Base-by-base conservation (phyloP, 345 rosid species). In the Draba incana region DNA sequence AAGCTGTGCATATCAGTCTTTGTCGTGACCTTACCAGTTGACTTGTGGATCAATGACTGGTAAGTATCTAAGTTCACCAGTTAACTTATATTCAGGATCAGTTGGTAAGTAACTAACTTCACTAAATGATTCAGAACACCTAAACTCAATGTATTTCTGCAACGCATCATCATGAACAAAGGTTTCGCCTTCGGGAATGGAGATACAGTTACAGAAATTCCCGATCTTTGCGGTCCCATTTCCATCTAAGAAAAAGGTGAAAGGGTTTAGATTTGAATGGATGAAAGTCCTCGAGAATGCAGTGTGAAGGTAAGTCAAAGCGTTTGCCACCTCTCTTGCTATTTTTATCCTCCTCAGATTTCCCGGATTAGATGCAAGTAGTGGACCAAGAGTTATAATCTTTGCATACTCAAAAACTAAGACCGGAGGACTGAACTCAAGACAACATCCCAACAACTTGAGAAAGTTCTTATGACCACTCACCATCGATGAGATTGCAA, bases 381-480 rank as follows among this genome's bases (percentile, higher is more conserved):
- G 11, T 46, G 76, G 76, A 45, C 70, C 58, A 16, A 71, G 76
- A 37, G 70, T 71, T 65, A 48, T 66, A 57, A 64, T 58, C 46
- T 73, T 71, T 7, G 71, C 67, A 50, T 66, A 66, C 54, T 66
- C 77, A 33, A 61, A 74, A 10, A 68, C 72, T 15, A 67, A 35
- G 49, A 62, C 74, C 24, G 69, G 74, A 45, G 72, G 69, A 35
- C 44, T 16, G 46, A 61, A 74, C 45, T 68, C 74, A 27, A 59
- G 69, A 38, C 58, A 74, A 56, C 37, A 74, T 28, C 78, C 78
- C 43, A 68, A 54, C 10, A 68, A n/a, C 33, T 60, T 74, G 7
- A 74, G 72, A 38, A 67, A 59, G 66, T 74, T 67, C 25, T 42
- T 66, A 43, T 74, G 78, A 52, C 61, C 71, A 45, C 72, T 67